These are phyloP conservation scores for Pyrenophora teres DNA, from an alignment of 2,329 filamentous ascomycete genomes.

Conservation along the genomic window DNA sequence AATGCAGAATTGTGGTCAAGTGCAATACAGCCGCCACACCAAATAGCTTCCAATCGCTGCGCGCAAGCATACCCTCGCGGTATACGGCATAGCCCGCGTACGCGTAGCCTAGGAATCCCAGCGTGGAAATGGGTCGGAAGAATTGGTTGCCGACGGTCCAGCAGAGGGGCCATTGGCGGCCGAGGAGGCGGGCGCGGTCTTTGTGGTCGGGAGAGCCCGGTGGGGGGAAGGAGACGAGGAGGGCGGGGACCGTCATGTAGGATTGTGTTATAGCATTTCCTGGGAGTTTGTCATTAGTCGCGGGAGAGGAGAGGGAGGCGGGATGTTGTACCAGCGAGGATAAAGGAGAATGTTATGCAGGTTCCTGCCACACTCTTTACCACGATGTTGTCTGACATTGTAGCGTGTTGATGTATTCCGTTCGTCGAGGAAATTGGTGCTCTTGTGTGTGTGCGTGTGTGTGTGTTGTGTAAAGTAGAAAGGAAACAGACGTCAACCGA, in stretches of 20 bases:
- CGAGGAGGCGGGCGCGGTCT: constrained; percentile 52
- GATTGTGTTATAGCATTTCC: constrained; percentile 60
- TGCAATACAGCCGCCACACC: constrained; percentile 53
- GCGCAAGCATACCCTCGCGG: constrained; percentile 33
- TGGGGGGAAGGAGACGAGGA: constrained; percentile 54
- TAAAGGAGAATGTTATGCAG: constrained; percentile 56
- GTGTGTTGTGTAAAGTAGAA: no score
- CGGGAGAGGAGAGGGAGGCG: no score
- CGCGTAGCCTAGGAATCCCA: constrained; percentile 56
- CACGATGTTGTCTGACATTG: constrained; percentile 41
- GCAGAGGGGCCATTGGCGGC: constrained; percentile 57
- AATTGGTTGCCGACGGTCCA: constrained; percentile 58
- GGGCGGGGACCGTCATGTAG: constrained; percentile 57
- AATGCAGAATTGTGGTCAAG: constrained; percentile 55
- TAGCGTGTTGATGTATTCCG: background rate
- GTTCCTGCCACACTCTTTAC: constrained; percentile 51
- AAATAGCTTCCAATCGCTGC: constrained; percentile 54
- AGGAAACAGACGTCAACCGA: no score
- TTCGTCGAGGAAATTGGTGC: no score
- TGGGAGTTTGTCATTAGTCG: constrained; percentile 17
- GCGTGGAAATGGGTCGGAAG: constrained; percentile 57
- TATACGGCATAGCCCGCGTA: constrained; percentile 50
- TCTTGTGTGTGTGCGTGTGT: no score
- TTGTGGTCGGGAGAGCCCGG: constrained; percentile 50
- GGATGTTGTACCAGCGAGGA: constrained; percentile 49